phyloP scores from a whole-genome alignment of 345 rosid genomes.

The Populus tremula region DNA sequence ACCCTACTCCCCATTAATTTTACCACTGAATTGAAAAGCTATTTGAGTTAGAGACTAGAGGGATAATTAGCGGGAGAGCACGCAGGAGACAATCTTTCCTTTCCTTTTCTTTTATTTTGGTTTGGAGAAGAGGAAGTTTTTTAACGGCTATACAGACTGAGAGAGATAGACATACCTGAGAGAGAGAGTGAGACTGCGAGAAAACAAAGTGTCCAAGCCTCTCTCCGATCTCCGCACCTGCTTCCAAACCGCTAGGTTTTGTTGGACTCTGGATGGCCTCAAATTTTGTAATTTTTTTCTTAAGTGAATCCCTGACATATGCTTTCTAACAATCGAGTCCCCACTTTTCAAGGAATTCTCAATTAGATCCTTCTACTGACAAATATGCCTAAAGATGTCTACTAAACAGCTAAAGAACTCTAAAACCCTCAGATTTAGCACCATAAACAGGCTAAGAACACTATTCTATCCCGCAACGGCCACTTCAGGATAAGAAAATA shows the following conservation, averaged over 20 bases:
- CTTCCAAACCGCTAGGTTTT: conserved; percentile 29
- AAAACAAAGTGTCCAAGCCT: conserved; percentile 48
- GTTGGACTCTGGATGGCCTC: too few relatives aligned
- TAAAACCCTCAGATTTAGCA: not conserved
- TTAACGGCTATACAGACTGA: conserved; percentile 36
- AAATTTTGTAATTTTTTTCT: too few relatives aligned
- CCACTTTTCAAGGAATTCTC: too few relatives aligned
- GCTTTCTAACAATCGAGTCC: too few relatives aligned
- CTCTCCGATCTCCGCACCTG: conserved; percentile 35
- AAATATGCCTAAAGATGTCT: too few relatives aligned
- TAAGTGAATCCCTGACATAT: too few relatives aligned
- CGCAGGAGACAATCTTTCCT: not conserved
- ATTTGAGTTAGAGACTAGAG: not conserved
- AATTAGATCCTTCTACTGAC: too few relatives aligned
- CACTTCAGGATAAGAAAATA: not conserved
- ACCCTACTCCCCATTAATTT: conserved; percentile 69
- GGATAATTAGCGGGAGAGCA: conserved; percentile 2
- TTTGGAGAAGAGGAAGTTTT: not conserved
- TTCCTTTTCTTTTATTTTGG: conserved; percentile 8
- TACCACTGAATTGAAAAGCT: too few relatives aligned
- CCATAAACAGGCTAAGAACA: not conserved
- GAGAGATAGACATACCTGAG: conserved; percentile 37
- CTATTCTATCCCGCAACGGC: not conserved
- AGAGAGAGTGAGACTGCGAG: conserved; percentile 47
- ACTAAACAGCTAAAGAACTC: not conserved